Percentiles rank a stretch among this genome's conserved stretches.
Conservation (phyloP, 208 protist species). For the Crithidia mellificae region DNA sequence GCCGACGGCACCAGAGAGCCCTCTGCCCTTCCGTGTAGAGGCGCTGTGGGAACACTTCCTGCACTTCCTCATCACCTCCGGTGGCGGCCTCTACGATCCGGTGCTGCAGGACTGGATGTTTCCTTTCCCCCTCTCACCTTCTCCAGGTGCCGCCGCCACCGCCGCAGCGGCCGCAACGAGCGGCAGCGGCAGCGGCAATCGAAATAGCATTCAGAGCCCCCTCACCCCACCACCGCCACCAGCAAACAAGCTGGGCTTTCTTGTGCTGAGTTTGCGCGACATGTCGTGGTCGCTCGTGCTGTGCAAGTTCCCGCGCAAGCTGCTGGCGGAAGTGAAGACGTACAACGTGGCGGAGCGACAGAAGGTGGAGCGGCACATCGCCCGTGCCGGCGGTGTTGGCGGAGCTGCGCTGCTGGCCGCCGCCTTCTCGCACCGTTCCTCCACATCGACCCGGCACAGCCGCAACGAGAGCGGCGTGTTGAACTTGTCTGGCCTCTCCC, state of each 20-base stretch:
- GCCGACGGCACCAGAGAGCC: conserved; percentile 57
- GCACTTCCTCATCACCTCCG: conserved; percentile 55
- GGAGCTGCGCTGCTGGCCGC: not conserved
- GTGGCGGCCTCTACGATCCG: conserved; percentile 67
- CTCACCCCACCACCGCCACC: conserved; percentile 10
- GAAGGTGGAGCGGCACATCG: conserved; percentile 17
- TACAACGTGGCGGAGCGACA: conserved; percentile 29
- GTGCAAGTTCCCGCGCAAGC: conserved; percentile 51
- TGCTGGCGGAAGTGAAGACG: conserved; percentile 37
- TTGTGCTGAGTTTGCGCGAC: conserved; percentile 58
- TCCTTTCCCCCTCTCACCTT: conserved; percentile 36
- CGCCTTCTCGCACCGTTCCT: not conserved
- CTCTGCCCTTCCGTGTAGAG: conserved; percentile 79
- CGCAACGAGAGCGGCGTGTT: conserved; percentile 20
- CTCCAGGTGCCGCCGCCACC: not conserved
- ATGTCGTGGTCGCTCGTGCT: conserved; percentile 83
- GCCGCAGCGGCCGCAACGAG: not conserved
- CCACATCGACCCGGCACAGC: not conserved
- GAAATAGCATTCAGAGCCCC: not conserved
- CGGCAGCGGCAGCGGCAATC: not conserved
- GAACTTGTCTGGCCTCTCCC: not conserved
- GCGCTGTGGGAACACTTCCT: conserved; percentile 71
- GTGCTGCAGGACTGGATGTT: conserved; percentile 72
- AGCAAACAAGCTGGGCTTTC: conserved; percentile 58
- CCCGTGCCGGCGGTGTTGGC: not conserved